Percentiles rank a stretch among this genome's conserved stretches.
Evolutionary conservation across 2,329 filamentous ascomycete species (phyloP).

Genomic region (Xylariaceae sp.): DNA sequence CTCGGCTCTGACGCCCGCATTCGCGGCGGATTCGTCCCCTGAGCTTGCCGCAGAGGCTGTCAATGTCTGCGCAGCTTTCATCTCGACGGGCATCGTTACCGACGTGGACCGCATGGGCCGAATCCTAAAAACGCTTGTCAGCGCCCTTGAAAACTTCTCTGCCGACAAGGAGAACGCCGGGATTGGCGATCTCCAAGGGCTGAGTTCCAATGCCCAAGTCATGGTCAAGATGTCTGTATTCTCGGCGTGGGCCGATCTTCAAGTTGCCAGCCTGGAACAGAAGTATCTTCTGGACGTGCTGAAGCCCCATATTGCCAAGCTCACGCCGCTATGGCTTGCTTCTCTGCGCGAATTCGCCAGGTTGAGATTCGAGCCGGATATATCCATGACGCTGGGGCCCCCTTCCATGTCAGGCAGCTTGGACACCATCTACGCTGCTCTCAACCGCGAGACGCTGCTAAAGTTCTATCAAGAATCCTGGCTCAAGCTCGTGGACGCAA

Average conservation of each 20-base stretch:
- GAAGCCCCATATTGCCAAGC: constrained; percentile 77
- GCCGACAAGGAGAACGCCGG: constrained; percentile 71
- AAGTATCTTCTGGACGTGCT: constrained; percentile 82
- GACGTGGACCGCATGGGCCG: constrained; percentile 98
- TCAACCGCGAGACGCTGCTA: constrained; percentile 88
- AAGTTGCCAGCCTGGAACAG: constrained; percentile 90
- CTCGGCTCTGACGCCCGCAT: constrained; percentile 90
- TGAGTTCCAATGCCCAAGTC: constrained; percentile 92
- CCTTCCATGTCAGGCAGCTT: constrained; percentile 76
- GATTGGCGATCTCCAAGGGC: constrained; percentile 85
- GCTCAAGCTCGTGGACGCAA: constrained; percentile 94
- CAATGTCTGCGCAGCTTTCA: constrained; percentile 96
- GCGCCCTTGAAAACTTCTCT: constrained; percentile 86
- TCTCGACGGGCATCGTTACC: constrained; percentile 93
- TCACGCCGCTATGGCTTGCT: constrained; percentile 90
- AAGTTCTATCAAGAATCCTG: constrained; percentile 96
- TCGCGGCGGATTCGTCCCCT: constrained; percentile 90
- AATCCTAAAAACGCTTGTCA: constrained; percentile 87
- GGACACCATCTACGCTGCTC: constrained; percentile 87
- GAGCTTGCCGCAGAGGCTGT: constrained; percentile 94
- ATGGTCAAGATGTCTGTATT: constrained; percentile 99
- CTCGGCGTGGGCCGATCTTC: constrained; percentile 93
- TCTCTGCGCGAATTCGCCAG: constrained; percentile 90
- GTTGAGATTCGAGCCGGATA: constrained; percentile 91
- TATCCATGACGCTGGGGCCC: constrained; percentile 81